Percentiles rank a stretch among this genome's conserved stretches.
Conservation (phyloP, 371 early-diverging fungal species). For the Mucor mucedo region DNA sequence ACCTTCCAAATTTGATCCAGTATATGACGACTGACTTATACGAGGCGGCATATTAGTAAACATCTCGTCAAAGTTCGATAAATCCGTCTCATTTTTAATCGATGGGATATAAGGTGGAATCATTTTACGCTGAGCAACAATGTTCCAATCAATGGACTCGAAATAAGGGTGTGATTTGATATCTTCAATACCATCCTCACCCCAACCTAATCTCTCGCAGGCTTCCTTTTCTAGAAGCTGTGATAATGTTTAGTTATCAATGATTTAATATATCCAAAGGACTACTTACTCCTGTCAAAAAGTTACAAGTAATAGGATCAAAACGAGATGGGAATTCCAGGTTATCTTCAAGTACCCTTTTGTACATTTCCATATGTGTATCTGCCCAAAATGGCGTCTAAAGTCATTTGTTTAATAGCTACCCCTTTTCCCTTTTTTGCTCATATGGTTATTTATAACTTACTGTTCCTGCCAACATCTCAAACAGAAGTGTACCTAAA, state of each 20-base stretch:
- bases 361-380: slow-evolving; percentile 80
- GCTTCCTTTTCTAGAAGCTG: slow-evolving; percentile 77
- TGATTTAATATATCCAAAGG: not conserved
- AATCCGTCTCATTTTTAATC: slow-evolving; percentile 54
- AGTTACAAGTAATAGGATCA: slow-evolving; percentile 55
- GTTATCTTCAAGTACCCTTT: slow-evolving; percentile 75
- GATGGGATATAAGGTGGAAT: slow-evolving; percentile 60
- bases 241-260: not conserved
- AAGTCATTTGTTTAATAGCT: not conserved
- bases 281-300: slow-evolving; percentile 65
- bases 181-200: slow-evolving; percentile 57
- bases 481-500: slow-evolving; percentile 92
- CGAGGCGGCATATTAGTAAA: slow-evolving; percentile 65
- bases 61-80: slow-evolving; percentile 66
- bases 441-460: slow-evolving; percentile 21
- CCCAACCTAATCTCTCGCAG: slow-evolving; percentile 62
- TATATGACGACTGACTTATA: slow-evolving; percentile 36
- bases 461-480: slow-evolving; percentile 75
- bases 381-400: slow-evolving; percentile 87
- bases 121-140: slow-evolving; percentile 56
- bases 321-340: slow-evolving; percentile 71
- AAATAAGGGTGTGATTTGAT: slow-evolving; percentile 77
- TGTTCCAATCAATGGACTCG: slow-evolving; percentile 68
- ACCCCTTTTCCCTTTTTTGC: not conserved
- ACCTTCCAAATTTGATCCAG: not conserved